Conservation (phyloP, 1,284 basidiomycete genomes). For the Leccinum fallax region DNA sequence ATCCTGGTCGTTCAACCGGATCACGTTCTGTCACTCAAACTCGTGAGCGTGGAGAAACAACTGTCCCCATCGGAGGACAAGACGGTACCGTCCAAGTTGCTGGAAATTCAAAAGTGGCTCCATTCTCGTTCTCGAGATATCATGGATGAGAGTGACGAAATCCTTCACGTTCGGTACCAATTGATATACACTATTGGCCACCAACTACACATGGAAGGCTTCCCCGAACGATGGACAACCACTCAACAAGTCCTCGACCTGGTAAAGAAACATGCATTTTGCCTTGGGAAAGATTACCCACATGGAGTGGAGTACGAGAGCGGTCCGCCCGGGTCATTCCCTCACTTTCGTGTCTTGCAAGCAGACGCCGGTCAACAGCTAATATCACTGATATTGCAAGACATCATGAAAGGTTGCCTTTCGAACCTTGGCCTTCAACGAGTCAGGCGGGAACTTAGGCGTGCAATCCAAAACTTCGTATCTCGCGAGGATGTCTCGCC, state of each 20-base stretch:
- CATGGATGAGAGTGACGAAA: constrained; percentile 1
- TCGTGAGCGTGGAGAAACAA: constrained; percentile 44
- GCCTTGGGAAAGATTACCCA: constrained; percentile 13
- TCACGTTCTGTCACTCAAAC: constrained; percentile 51
- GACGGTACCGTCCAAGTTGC: constrained; percentile 11
- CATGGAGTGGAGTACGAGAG: not conserved
- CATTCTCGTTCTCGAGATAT: constrained; percentile 21
- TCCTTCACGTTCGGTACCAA: constrained; percentile 3
- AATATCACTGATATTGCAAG: constrained; percentile 15
- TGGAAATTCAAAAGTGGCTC: constrained; percentile 39
- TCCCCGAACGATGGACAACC: constrained; percentile 17
- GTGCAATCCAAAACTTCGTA: not conserved
- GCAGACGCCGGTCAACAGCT: constrained; percentile 22
- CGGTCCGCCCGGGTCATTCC: constrained; percentile 22
- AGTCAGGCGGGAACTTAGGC: not conserved
- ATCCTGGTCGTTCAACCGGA: constrained; percentile 52
- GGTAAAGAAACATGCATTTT: constrained; percentile 14
- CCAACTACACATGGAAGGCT: constrained; percentile 1
- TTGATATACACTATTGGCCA: not conserved
- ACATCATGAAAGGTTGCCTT: not conserved
- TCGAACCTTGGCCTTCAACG: not conserved
- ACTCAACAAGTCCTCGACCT: constrained; percentile 41
- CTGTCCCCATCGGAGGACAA: constrained; percentile 3
- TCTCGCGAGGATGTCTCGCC: not conserved
- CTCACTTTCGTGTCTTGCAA: constrained; percentile 36